Evolutionary conservation across 331 rosid species (phyloP).

Genomic region (Quercus tomentella): DNA sequence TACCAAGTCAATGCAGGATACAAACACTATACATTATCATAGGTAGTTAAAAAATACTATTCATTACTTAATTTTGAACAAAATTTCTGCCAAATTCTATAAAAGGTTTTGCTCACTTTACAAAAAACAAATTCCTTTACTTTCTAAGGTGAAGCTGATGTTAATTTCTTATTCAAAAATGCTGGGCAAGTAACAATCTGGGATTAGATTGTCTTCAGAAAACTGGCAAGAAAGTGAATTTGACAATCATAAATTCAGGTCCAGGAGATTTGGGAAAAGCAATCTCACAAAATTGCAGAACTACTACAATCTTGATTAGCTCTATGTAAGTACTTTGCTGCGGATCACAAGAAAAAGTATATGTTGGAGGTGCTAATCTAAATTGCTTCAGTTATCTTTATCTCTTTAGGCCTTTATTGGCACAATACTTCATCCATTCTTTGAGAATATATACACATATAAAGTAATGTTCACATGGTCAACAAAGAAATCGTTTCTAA

Average conservation of each 20-base stretch:
- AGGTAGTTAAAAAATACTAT: neutral
- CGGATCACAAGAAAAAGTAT: neutral
- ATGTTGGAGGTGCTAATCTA: neutral
- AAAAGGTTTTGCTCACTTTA: neutral
- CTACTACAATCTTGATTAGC: neutral
- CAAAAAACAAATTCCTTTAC: neutral
- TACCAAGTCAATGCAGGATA: neutral
- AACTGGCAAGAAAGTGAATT: neutral
- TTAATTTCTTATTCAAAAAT: neutral
- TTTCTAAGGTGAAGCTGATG: neutral
- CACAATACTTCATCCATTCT: neutral
- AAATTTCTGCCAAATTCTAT: neutral
- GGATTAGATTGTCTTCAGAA: neutral
- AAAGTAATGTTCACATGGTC: neutral
- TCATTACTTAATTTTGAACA: neutral
- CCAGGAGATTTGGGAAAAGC: neutral
- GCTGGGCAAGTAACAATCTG: neutral
- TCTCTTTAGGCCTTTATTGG: neutral
- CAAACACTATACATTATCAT: neutral
- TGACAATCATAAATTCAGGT: neutral
- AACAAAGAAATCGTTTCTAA: constrained; percentile 21
- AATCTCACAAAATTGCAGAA: neutral
- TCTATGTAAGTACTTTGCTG: neutral
- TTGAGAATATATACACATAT: neutral
- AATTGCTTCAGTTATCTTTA: neutral